phyloP scores from a whole-genome alignment of 805 yeast genomes.

The Zygosaccharomyces kombuchaensis region DNA sequence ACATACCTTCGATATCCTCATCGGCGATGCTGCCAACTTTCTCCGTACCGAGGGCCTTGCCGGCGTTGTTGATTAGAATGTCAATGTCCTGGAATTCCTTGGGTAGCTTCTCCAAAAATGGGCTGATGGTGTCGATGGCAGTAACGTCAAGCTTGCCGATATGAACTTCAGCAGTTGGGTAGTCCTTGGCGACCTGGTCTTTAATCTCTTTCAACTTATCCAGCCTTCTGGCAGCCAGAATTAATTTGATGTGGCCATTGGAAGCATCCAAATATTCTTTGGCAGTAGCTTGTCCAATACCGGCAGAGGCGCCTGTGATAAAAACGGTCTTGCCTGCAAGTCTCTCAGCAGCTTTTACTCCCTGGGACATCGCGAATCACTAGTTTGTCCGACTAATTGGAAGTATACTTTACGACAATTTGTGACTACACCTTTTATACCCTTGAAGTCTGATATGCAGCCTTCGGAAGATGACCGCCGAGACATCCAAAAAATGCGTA shows the following conservation, averaged over 20 bases:
- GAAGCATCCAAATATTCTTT: slow-evolving; percentile 74
- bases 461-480: neutral
- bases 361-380: slow-evolving; percentile 51
- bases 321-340: slow-evolving; percentile 73
- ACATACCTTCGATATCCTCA: slow-evolving; percentile 69
- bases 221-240: slow-evolving; percentile 74
- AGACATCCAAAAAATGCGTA: neutral
- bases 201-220: slow-evolving; percentile 53
- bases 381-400: neutral
- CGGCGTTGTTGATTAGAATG: slow-evolving; percentile 68
- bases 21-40: slow-evolving; percentile 62
- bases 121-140: slow-evolving; percentile 45
- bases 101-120: slow-evolving; percentile 53
- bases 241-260: slow-evolving; percentile 62
- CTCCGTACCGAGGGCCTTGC: slow-evolving; percentile 76
- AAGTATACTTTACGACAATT: neutral
- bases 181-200: slow-evolving; percentile 43
- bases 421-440: neutral
- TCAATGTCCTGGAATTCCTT: slow-evolving; percentile 59
- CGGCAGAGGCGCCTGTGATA: slow-evolving; percentile 96
- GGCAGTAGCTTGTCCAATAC: slow-evolving; percentile 93
- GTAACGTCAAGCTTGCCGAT: slow-evolving; percentile 55
- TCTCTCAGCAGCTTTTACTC: slow-evolving; percentile 71
- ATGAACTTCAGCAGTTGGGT: slow-evolving; percentile 44
- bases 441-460: neutral